These are phyloP conservation scores for Hysterium pulicare DNA, from an alignment of 2,329 filamentous ascomycete genomes.

Conservation along the genomic window DNA sequence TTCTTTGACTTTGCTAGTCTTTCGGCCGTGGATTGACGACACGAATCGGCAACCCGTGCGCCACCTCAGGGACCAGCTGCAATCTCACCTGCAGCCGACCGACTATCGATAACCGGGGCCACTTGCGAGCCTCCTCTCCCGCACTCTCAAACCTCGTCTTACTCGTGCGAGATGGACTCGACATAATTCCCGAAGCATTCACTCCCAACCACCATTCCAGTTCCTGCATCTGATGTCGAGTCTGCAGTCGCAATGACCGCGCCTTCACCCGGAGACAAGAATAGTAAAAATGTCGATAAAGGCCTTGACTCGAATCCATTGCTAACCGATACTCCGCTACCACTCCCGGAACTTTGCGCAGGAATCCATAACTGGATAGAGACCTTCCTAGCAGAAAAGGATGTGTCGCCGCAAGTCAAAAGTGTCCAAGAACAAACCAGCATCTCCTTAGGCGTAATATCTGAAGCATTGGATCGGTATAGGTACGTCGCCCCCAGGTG, in stretches of 20 bases:
- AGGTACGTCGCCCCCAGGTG: slow-evolving; percentile 55
- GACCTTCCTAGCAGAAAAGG: slow-evolving; percentile 61
- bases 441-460: slow-evolving; percentile 68
- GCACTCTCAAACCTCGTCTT: slow-evolving; percentile 2
- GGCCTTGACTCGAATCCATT: slow-evolving; percentile 20
- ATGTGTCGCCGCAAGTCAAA: slow-evolving; percentile 55
- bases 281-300: slow-evolving; percentile 14
- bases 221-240: slow-evolving; percentile 30
- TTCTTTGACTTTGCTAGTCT: not conserved
- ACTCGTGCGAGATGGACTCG: slow-evolving; percentile 2
- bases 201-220: not conserved
- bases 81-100: not conserved
- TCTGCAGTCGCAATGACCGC: slow-evolving; percentile 36
- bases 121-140: not conserved
- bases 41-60: not conserved
- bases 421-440: slow-evolving; percentile 72
- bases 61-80: too few relatives aligned
- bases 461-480: slow-evolving; percentile 72
- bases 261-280: slow-evolving; percentile 12
- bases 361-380: slow-evolving; percentile 59
- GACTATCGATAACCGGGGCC: not conserved
- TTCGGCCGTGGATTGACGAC: slow-evolving; percentile 3
- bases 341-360: slow-evolving; percentile 44
- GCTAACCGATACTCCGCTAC: slow-evolving; percentile 45
- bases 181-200: slow-evolving; percentile 1